These are phyloP conservation scores for Scedosporium dehoogii DNA, from an alignment of 2,329 filamentous ascomycete genomes.

Conservation along the genomic window DNA sequence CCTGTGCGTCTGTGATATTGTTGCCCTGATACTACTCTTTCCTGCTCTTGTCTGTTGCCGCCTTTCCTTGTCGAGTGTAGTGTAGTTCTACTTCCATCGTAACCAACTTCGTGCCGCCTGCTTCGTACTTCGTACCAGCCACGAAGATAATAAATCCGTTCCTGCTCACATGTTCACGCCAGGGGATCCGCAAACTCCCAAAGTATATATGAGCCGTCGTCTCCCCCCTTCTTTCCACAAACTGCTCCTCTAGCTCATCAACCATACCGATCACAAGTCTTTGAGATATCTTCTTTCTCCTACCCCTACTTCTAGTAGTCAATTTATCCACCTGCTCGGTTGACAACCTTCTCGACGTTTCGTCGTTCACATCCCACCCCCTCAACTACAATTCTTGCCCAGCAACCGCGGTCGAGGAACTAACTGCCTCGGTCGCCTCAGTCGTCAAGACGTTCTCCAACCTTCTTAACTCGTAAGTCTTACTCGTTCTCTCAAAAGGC, in stretches of 20 bases:
- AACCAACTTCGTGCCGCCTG: not conserved
- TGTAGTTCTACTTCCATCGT: not conserved
- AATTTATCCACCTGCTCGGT: not conserved
- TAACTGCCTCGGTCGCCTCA: slow-evolving; percentile 44
- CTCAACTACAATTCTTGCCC: not conserved
- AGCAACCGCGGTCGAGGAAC: slow-evolving; percentile 37
- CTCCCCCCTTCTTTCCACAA: not conserved
- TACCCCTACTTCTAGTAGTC: not conserved
- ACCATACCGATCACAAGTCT: not conserved
- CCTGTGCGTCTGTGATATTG: not conserved
- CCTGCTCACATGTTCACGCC: not conserved
- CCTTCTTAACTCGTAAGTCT: slow-evolving; percentile 83
- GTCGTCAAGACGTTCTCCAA: slow-evolving; percentile 97
- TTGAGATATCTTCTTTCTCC: not conserved
- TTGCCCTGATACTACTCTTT: not conserved
- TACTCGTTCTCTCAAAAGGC: not conserved
- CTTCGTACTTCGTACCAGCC: not conserved
- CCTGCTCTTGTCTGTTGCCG: not conserved
- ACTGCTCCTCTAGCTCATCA: not conserved
- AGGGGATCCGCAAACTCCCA: not conserved
- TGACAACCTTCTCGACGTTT: not conserved
- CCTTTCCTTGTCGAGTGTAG: not conserved
- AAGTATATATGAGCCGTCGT: not conserved
- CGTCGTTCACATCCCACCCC: not conserved
- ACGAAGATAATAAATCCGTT: not conserved